Base-by-base conservation (phyloP, 225 moss, liverwort and hornwort genomes). In the Sphagnum contortum region DNA sequence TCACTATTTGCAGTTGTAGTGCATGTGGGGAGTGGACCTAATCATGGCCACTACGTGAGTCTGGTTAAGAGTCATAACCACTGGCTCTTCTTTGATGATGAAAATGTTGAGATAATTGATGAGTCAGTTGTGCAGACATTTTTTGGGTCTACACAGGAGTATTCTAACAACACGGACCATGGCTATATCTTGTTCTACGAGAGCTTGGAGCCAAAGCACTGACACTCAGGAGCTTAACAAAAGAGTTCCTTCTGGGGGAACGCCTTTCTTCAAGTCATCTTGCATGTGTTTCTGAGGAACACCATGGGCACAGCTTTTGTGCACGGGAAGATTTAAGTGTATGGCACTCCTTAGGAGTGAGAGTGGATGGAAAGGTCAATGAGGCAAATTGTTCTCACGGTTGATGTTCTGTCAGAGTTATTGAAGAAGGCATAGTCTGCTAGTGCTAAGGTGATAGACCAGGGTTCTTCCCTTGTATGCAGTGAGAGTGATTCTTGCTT, bases 61-160 rank as follows among this genome's bases (percentile, higher is more conserved):
- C 80, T 96, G 76, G 92, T 96, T 46, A 96, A 96, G 76, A 96
- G 95, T 71, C 81, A 88, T 63, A 92, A 81, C 66, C 90, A 92
- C 49, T 96, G 95, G 95, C 82, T 96, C 60, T 96, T 96, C 70
- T 96, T 96, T 72, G 95, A 96, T 72, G 95, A 96, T 55, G 95
- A 96, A 72, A 96, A 92, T 57, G 95, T 96, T 70, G 95, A 96
- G 78, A 96, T 92, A 60, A 96, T 96, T 66, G 95, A 96, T 67
- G 95, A 96, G 74, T 75, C 87, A 12, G 67, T 83, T 47, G 95
- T 95, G 56, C 92, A 92, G 90, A 92, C 95, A 65, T 95, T 95
- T 90, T 95, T 95, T 73, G 95, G 95, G 64, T 95, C 92, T 66
- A 85, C 89, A 57, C 90, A 95, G 77, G 95, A 92, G 69, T 95